Percentiles rank a stretch among this genome's conserved stretches.
Conservation (phyloP, 2,329 filamentous ascomycete genomes). For the Epicoccum sorghinum region DNA sequence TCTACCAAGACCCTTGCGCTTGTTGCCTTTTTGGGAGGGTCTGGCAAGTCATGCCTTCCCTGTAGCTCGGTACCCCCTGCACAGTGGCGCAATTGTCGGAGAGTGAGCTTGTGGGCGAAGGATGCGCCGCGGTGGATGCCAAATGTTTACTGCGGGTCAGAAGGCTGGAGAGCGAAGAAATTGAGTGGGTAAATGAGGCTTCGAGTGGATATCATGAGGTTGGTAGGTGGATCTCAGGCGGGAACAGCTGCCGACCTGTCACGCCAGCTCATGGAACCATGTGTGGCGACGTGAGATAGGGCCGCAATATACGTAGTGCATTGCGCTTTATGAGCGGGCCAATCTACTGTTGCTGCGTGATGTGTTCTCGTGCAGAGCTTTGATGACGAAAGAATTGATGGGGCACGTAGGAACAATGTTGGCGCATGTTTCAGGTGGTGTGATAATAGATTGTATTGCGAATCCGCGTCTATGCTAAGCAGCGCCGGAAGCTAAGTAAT, state of each 20-base stretch:
- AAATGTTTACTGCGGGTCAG: background rate
- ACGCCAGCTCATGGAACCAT: background rate
- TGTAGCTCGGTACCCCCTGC: slow-evolving; percentile 3
- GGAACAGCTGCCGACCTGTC: slow-evolving; percentile 1
- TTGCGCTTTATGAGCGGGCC: background rate
- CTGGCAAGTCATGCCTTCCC: background rate
- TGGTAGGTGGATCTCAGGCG: background rate
- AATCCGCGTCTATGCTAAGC: slow-evolving; percentile 3
- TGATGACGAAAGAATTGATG: background rate
- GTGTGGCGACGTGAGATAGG: slow-evolving; percentile 4
- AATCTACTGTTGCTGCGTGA: background rate
- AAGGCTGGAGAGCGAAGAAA: background rate
- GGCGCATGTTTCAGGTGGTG: slow-evolving; percentile 1
- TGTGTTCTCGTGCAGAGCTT: background rate
- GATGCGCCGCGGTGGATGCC: background rate
- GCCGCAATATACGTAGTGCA: background rate
- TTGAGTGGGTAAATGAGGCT: slow-evolving; percentile 5
- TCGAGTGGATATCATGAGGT: background rate
- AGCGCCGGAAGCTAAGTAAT: slow-evolving; percentile 13
- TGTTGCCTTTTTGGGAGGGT: no score
- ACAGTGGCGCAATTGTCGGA: slow-evolving; percentile 1
- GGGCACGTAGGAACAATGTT: background rate
- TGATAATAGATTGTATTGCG: slow-evolving; percentile 9
- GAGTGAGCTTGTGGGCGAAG: background rate
- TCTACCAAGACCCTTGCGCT: background rate